Percentiles rank a stretch among this genome's conserved stretches.
These are phyloP conservation scores for Chiua virens DNA, from an alignment of 768 basidiomycete genomes.

Conservation along the genomic window DNA sequence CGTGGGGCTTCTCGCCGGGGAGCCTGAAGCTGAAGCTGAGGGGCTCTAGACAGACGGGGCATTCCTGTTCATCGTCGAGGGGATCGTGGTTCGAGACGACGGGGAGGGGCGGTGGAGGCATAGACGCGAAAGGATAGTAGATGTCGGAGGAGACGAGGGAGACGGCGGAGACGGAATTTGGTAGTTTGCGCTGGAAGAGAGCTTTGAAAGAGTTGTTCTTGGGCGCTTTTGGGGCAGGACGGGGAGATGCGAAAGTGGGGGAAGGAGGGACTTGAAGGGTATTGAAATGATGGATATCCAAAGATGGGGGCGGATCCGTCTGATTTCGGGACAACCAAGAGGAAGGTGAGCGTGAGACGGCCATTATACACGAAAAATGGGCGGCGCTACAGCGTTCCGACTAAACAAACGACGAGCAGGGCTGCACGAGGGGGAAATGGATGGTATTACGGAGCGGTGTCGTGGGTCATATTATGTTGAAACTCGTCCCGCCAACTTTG, in stretches of 20 bases:
- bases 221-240: slow-evolving; percentile 28
- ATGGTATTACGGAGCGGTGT: slow-evolving; percentile 2
- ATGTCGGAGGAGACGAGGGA: slow-evolving; percentile 48
- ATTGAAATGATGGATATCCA: slow-evolving; percentile 28
- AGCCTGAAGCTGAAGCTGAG: slow-evolving; percentile 90
- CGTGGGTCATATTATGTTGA: background rate
- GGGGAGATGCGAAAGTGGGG: slow-evolving; percentile 38
- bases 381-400: slow-evolving; percentile 31
- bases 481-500: too few relatives aligned
- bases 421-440: too few relatives aligned
- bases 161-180: slow-evolving; percentile 45
- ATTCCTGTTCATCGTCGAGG: slow-evolving; percentile 81
- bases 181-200: slow-evolving; percentile 50
- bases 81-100: slow-evolving; percentile 66
- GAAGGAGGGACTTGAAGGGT: too few relatives aligned
- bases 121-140: slow-evolving; percentile 56
- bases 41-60: slow-evolving; percentile 95
- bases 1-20: slow-evolving; percentile 95
- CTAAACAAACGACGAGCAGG: too few relatives aligned
- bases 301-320: slow-evolving; percentile 35
- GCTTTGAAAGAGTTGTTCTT: slow-evolving; percentile 39
- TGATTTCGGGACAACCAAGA: slow-evolving; percentile 44
- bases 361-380: slow-evolving; percentile 13
- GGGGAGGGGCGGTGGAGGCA: slow-evolving; percentile 62
- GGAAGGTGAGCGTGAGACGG: slow-evolving; percentile 23